Base-by-base conservation (phyloP, 225 moss, liverwort and hornwort species). In the Polytrichum formosum region DNA sequence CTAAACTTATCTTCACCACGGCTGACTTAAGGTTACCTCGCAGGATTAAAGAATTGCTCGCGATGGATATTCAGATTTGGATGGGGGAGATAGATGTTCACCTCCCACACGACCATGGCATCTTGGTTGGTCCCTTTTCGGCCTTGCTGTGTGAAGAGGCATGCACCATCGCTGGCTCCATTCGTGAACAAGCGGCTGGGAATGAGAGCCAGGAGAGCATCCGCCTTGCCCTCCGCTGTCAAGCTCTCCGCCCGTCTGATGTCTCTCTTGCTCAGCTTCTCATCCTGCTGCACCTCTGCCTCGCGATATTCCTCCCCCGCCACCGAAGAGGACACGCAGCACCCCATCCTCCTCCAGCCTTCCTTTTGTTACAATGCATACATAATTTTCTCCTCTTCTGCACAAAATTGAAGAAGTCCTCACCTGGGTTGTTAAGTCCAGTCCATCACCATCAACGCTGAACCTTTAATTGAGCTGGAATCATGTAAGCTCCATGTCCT, bases 51-150 rank as follows among this genome's bases (percentile, higher is more conserved):
- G n/a, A n/a, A 58, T 58, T 58, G 20, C 56, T 58, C 1, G 20
- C 6, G 56, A 5, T 58, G 56, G 56, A 19, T 19, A 58, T 58
- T 58, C 20, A 22, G 59, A 46, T 46, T 46, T 46, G 46, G 46
- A 46, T 46, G 46, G 13, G 37, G 63, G 20, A 56, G 63, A 30
- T 33, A 64, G 22, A 19, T 56, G 7, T 35, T 35, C 76, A 83
- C 87, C 87, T 87, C 87, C 87, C 87, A 87, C 21, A 87, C 87
- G 5, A 87, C 66, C 87, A 87, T 87, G 63, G 87, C 87, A 70
- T 87, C 87, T 72, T 83, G 87, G 69, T 87, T 87, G 60, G 87
- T 87, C 23, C 87, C 87, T 72, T 87, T 87, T 31, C 83, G 78
- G 25, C 87, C 87, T 64, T 87, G 83, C 72, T 87, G 87, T 25